These are phyloP conservation scores for Rhodomyrtus psidioides DNA, from an alignment of 441 rosid species.

Conservation along the genomic window DNA sequence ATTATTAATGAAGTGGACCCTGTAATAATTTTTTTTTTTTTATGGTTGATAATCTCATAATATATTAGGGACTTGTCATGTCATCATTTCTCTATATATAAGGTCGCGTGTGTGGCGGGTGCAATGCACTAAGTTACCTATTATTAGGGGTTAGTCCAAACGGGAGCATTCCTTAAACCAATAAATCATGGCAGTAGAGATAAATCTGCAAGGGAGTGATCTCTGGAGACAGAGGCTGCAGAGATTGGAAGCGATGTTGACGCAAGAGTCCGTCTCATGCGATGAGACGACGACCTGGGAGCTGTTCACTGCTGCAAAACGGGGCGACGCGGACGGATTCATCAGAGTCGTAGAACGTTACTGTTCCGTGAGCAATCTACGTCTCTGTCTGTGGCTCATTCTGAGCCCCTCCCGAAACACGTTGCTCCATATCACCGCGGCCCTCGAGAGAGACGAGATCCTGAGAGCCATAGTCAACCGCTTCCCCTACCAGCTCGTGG, in stretches of 20 bases:
- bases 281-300: neutral
- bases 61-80: no score
- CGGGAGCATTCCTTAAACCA: neutral
- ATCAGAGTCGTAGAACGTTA: neutral
- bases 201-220: neutral
- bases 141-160: neutral
- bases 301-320: neutral
- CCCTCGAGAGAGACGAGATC: neutral
- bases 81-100: rapidly evolving
- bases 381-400: neutral
- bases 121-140: neutral
- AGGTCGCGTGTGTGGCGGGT: neutral
- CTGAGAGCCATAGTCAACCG: neutral
- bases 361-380: neutral
- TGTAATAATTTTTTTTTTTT: no score
- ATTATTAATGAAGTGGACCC: no score
- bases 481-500: neutral
- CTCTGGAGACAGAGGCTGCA: neutral
- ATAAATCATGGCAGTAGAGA: neutral
- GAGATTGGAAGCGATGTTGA: neutral
- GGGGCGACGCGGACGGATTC: rapidly evolving
- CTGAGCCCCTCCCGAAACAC: neutral
- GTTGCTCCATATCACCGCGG: neutral
- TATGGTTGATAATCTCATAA: no score
- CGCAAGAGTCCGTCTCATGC: rapidly evolving